phyloP scores from a whole-genome alignment of 805 yeast genomes.

The Candida sonorensis region DNA sequence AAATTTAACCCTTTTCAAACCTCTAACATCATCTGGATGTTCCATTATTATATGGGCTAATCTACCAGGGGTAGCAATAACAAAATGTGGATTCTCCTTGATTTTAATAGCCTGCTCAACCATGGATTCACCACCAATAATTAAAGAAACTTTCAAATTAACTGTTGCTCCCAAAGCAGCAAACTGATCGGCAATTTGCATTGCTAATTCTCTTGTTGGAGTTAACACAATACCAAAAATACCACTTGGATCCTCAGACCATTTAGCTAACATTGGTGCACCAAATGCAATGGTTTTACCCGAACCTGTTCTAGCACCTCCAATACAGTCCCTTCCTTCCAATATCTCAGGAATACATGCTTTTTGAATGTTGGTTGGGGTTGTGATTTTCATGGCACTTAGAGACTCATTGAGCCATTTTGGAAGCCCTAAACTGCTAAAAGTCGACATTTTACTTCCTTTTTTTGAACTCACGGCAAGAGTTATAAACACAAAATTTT shows the following conservation, averaged over 20 bases:
- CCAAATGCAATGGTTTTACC: conserved; percentile 98
- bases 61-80: conserved; percentile 96
- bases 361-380: conserved; percentile 81
- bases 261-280: conserved; percentile 89
- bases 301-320: conserved; percentile 97
- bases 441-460: conserved; percentile 12
- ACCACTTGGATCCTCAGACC: conserved; percentile 95
- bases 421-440: conserved; percentile 58
- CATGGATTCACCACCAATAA: conserved; percentile 95
- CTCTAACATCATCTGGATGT: conserved; percentile 81
- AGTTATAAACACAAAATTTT: too few species aligned
- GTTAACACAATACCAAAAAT: conserved; percentile 85
- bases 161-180: conserved; percentile 85
- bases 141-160: conserved; percentile 74
- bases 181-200: conserved; percentile 96
- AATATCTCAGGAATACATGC: conserved; percentile 87
- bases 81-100: conserved; percentile 83
- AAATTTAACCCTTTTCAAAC: conserved; percentile 70
- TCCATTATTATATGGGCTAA: conserved; percentile 82
- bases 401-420: conserved; percentile 84
- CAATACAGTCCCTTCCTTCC: conserved; percentile 85
- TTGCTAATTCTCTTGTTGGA: conserved; percentile 89
- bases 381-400: conserved; percentile 68
- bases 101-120: conserved; percentile 80
- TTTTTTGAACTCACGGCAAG: too few species aligned